These are phyloP conservation scores for Daldinia childiae DNA, from an alignment of 495 filamentous ascomycete genomes.

Conservation along the genomic window DNA sequence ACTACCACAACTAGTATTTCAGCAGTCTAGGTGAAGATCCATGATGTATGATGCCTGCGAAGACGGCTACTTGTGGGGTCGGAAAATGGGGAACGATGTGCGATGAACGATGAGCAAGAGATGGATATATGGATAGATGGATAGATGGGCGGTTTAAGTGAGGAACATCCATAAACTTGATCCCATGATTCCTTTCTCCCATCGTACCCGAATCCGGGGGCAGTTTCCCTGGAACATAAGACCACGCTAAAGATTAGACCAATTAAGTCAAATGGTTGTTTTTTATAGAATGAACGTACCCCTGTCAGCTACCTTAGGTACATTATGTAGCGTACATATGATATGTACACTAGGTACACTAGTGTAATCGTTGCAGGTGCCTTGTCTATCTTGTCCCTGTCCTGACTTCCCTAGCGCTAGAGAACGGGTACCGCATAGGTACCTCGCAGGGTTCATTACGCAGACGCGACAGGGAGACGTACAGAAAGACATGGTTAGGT, in stretches of 20 bases:
- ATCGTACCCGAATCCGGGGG: conserved; percentile 28
- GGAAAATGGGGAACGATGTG: conserved; percentile 5
- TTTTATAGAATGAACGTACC: conserved; percentile 31
- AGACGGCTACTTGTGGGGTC: conserved; percentile 37
- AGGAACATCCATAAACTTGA: conserved; percentile 18
- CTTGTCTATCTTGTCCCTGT: conserved; percentile 25
- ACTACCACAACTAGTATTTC: conserved; percentile 16
- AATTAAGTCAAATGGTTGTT: conserved; percentile 25
- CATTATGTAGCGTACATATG: too few relatives aligned
- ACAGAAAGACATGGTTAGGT: conserved; percentile 1
- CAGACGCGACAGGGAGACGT: conserved; percentile 1
- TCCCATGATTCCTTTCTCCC: conserved; percentile 38
- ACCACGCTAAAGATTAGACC: conserved; percentile 17
- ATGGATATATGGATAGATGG: too few relatives aligned
- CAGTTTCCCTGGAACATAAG: conserved; percentile 18
- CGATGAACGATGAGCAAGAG: not conserved
- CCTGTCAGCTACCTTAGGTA: conserved; percentile 17
- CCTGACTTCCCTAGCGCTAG: conserved; percentile 19
- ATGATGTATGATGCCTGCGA: conserved; percentile 38
- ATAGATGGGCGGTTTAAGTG: not conserved
- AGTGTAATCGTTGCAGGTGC: not conserved
- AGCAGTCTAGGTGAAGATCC: conserved; percentile 19
- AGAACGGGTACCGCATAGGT: conserved; percentile 17
- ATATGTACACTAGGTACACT: too few relatives aligned
- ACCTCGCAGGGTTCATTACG: conserved; percentile 21